Evolutionary conservation across 2,329 filamentous ascomycete species (phyloP), one percentile per base, ranked within the genome.

Genomic region (Fusarium penzigii): DNA sequence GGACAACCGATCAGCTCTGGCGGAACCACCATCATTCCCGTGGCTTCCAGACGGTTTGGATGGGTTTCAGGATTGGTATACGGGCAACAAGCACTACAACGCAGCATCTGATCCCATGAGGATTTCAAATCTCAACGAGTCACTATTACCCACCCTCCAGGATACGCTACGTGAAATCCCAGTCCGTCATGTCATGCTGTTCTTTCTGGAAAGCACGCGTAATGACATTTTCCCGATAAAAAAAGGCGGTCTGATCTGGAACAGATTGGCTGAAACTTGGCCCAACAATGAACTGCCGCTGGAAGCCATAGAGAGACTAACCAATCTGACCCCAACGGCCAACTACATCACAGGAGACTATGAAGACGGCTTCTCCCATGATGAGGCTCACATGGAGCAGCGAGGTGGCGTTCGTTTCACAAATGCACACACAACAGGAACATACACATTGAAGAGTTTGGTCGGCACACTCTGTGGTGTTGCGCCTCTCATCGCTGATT

Each of bases 201-300:
- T 77, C n/a, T 68, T 75, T 16, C 65, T 78, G 8, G 75, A 78
- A 53, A 77, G 75, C 43, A 76, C 74, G 1, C 68, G 75, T 9
- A 71, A 71, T 8, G 75, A 78, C 43, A 68, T 78, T 5, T 78
- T 78, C 42, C 75, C 76, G 0, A 58, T 78, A 29, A 75, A 75
- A 39, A 73, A 73, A 45, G 64, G 68, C 1, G 72, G 68, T 5
- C 53, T 71, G 17, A 67, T 76, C 13, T 72, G 68, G 52, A 57
- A 72, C 2, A 67, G 65, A 0, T 52, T 73, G 0, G 55, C 62
- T 4, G 53, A 64, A 3, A 70, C 70, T 5, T 67, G 62, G 10
- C 61, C 66, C 5, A 57, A 71, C 10, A 55, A 63, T 6, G 59
- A 56, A 1, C 43, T 77, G 5, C 74, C 74, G 0, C 53, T 65